Evolutionary conservation across 1,284 basidiomycete genomes (phyloP).

Genomic region (Ceratobasidium sp.): DNA sequence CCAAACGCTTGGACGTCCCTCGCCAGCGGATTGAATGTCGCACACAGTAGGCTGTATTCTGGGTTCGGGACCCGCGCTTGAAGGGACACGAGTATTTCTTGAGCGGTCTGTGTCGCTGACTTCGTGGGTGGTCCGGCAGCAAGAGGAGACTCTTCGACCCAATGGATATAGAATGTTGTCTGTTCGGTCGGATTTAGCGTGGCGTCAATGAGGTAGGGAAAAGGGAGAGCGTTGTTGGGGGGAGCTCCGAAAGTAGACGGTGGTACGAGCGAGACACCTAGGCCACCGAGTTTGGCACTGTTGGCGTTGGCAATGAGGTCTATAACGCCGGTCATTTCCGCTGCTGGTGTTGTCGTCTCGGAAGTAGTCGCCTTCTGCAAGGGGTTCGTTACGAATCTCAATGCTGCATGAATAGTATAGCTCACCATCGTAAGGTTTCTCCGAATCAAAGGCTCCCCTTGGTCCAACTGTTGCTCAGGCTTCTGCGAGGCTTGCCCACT

Average conservation of each 20-base stretch:
- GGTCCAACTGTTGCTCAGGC: background rate
- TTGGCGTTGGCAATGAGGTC: background rate
- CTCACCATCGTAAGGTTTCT: background rate
- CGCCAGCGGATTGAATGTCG: constrained; percentile 22
- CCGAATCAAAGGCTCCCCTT: background rate
- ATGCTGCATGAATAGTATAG: background rate
- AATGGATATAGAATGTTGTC: constrained; percentile 19
- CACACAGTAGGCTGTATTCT: background rate
- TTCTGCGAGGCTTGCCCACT: background rate
- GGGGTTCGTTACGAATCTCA: background rate
- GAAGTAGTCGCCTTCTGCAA: background rate
- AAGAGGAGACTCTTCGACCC: background rate
- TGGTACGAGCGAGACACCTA: background rate
- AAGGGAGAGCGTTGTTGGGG: background rate
- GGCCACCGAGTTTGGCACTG: constrained; percentile 11
- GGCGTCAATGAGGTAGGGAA: constrained; percentile 14
- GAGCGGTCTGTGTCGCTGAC: background rate
- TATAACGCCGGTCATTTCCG: constrained; percentile 6
- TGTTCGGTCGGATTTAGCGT: constrained; percentile 17
- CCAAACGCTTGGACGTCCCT: constrained; percentile 24
- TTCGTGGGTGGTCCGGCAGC: background rate
- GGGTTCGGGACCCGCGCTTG: background rate
- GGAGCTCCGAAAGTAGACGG: background rate
- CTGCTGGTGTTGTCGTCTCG: background rate
- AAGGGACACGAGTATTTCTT: constrained; percentile 27